phyloP scores from a whole-genome alignment of 192 early-diverging fungal genomes.

The Coemansia sp. region DNA sequence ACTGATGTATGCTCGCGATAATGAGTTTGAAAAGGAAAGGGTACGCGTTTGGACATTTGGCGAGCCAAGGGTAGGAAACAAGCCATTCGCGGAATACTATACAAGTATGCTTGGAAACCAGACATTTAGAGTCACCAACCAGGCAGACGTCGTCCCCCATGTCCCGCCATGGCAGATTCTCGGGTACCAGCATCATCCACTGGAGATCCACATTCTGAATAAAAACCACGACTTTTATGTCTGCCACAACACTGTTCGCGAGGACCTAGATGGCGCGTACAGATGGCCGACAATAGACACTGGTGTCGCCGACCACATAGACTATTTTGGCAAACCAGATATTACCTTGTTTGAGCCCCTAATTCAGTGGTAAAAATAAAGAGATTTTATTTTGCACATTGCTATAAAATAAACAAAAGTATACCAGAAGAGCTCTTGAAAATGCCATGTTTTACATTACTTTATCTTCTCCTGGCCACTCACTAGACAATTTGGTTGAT shows the following conservation, averaged over 20 bases:
- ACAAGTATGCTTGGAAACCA: conserved; percentile 44
- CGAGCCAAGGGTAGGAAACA: conserved; percentile 46
- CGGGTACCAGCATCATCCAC: conserved; percentile 52
- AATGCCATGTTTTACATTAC: no score
- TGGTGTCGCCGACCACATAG: conserved; percentile 43
- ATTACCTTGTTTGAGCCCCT: conserved; percentile 35
- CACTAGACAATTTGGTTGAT: no score
- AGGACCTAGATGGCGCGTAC: conserved; percentile 50
- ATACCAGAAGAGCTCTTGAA: no score
- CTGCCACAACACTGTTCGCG: conserved; percentile 48
- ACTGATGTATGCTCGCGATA: conserved; percentile 42
- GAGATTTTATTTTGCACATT: no score
- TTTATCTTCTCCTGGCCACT: no score
- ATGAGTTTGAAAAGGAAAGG: conserved; percentile 23
- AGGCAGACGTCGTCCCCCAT: conserved; percentile 49
- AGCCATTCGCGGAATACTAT: conserved; percentile 45
- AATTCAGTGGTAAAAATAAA: conserved; percentile 42
- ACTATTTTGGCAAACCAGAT: conserved; percentile 52
- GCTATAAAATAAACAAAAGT: no score
- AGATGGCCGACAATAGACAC: conserved; percentile 54
- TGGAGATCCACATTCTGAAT: conserved; percentile 51
- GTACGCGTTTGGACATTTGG: conserved; percentile 55
- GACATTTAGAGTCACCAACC: conserved; percentile 45
- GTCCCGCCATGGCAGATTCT: conserved; percentile 53
- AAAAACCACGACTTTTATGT: conserved; percentile 46